Conservation (phyloP, 2,329 filamentous ascomycete species). For the Stagonosporopsis cucurbitacearum region DNA sequence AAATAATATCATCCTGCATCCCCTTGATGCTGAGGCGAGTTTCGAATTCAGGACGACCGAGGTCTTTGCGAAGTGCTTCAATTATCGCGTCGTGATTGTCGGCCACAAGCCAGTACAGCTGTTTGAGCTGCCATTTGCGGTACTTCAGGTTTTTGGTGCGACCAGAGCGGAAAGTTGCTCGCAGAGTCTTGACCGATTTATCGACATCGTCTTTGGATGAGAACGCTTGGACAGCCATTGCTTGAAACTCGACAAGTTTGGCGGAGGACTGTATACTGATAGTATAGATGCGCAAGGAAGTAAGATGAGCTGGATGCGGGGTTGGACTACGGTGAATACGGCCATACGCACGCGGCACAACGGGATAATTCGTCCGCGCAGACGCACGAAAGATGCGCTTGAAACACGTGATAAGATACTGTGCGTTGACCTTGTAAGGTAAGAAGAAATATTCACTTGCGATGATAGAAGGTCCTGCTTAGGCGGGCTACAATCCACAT, state of each 20-base stretch:
- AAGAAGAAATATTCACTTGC: not conserved
- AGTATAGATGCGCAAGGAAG: not conserved
- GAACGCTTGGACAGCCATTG: not conserved
- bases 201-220: not conserved
- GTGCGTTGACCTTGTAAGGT: not conserved
- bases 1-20: not conserved
- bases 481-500: too few species aligned
- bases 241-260: not conserved
- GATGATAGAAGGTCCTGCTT: too few species aligned
- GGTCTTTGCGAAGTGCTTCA: not conserved
- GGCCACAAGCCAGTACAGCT: slow-evolving; percentile 5
- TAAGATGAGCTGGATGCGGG: not conserved
- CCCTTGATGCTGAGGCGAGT: not conserved
- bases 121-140: slow-evolving; percentile 9
- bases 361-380: not conserved
- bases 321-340: not conserved
- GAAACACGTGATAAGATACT: not conserved
- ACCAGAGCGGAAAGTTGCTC: not conserved
- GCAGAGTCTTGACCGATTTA: not conserved
- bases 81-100: not conserved
- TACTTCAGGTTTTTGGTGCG: slow-evolving; percentile 2
- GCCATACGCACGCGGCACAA: too few species aligned
- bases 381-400: not conserved
- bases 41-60: not conserved
- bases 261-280: not conserved